Evolutionary conservation across 768 basidiomycete species (phyloP).

Genomic region (Phanerodontia chrysosporium): DNA sequence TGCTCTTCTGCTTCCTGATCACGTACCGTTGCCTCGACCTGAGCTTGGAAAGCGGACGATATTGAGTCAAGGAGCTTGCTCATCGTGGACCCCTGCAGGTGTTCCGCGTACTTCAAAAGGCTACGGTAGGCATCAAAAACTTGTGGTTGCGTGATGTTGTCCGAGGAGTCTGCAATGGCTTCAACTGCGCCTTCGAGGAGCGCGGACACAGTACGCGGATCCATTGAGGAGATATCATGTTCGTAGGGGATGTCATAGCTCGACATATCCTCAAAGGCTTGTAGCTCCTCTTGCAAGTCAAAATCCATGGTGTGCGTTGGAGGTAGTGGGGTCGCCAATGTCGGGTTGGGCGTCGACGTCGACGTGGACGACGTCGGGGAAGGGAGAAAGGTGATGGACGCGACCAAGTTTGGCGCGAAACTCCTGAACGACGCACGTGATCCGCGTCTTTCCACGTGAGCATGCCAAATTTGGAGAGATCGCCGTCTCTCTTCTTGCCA

Average conservation of each 20-base stretch:
- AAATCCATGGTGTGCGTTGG: slow-evolving; percentile 36
- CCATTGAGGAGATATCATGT: slow-evolving; percentile 55
- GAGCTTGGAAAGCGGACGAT: slow-evolving; percentile 65
- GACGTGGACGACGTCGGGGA: slow-evolving; percentile 1
- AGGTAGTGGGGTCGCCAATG: not conserved
- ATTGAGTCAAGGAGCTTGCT: slow-evolving; percentile 87
- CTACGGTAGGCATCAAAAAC: slow-evolving; percentile 82
- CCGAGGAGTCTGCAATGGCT: slow-evolving; percentile 70
- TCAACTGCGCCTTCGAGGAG: slow-evolving; percentile 76
- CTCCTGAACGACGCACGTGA: slow-evolving; percentile 8
- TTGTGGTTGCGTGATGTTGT: slow-evolving; percentile 60
- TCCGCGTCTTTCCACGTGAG: slow-evolving; percentile 5
- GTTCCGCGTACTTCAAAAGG: slow-evolving; percentile 70
- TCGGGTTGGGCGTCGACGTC: not conserved
- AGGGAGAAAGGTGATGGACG: slow-evolving; percentile 4
- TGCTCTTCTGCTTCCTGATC: slow-evolving; percentile 71
- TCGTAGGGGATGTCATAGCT: slow-evolving; percentile 68
- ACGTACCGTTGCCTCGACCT: slow-evolving; percentile 66
- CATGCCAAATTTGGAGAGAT: not conserved
- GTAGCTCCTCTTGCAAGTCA: slow-evolving; percentile 76
- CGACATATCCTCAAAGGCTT: slow-evolving; percentile 54
- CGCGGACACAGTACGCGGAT: slow-evolving; percentile 36
- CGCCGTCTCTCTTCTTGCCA: not conserved
- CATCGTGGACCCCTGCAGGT: slow-evolving; percentile 62
- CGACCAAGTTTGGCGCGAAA: not conserved